Base-by-base conservation (phyloP, 2,329 filamentous ascomycete genomes). In the Fusarium sp. region DNA sequence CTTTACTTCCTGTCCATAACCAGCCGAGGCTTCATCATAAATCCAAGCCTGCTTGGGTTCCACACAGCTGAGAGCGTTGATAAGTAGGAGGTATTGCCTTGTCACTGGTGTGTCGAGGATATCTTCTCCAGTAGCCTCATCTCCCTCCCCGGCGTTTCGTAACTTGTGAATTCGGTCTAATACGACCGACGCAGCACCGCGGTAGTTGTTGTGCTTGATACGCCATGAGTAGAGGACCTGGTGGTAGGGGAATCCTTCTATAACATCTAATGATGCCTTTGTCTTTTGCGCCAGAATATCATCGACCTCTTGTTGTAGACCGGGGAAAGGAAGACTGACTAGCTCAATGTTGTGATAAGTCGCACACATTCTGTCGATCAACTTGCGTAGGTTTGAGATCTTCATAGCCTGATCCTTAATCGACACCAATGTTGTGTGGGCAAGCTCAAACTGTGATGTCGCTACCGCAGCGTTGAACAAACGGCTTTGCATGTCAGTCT, bases 221-320 rank as follows among this genome's bases (percentile, higher is more conserved):
- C 96, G 90, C 89, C 95, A 98, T 6, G 95, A 91, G 80, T 98
- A 97, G 50, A 98, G 88, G 61, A 98, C 92, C 76, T 95, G 93
- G 78, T 96, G 93, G 78, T 95, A 97, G 6, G 93, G 92, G n/a
- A 93, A 92, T 13, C 88, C 89, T 41, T 82, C 84, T 61, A 84
- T 85, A 40, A 93, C 87, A 60, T 93, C 92, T 45, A 89, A 84
- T 38, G 91, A 89, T 60, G 89, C 88, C 70, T 89, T 89, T 78
- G 93, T 94, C 75, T 93, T 89, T 38, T 90, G 88, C 10, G 89
- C 84, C 14, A 99, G 88, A 40, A 94, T 90, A 8, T 90, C 89
- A 78, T 99, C 95, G 20, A 98, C 92, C 27, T 91, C 88, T 58
- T 91, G 89, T 73, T 92, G 89, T 48, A 98, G 88, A 23, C 91